Evolutionary conservation across 148 eudicot genomes (phyloP).

Genomic region (Chenopodium suecicum): DNA sequence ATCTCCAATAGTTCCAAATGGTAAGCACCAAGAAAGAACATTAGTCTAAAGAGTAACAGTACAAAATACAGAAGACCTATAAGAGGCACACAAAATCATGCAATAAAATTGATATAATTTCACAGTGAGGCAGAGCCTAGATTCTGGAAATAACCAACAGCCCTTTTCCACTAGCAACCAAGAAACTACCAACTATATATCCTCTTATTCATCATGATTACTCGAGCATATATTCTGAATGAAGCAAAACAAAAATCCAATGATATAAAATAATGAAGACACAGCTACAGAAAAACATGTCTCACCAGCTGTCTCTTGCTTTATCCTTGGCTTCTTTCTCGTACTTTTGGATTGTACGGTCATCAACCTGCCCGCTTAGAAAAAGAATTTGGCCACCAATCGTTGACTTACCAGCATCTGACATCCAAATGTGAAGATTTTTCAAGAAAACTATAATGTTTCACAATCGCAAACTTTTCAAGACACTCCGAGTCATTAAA

Average conservation of each 20-base stretch:
- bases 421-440: slow-evolving; percentile 7
- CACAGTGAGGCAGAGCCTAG: background rate
- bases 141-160: background rate
- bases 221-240: background rate
- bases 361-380: slow-evolving; percentile 97
- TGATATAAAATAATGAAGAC: background rate
- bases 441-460: background rate
- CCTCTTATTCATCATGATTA: background rate
- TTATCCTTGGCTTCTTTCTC: slow-evolving; percentile 98
- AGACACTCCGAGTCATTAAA: background rate
- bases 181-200: background rate
- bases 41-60: background rate
- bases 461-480: background rate
- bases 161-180: background rate
- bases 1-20: background rate
- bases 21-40: background rate
- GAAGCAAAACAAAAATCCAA: background rate
- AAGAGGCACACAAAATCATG: background rate
- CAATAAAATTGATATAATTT: background rate
- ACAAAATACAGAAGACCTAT: background rate
- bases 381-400: slow-evolving; percentile 87
- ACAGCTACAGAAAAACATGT: background rate
- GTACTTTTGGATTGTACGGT: slow-evolving; percentile 90
- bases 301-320: slow-evolving; percentile 95
- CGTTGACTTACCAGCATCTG: slow-evolving; percentile 99